Percentiles rank a stretch among this genome's conserved stretches.
Conservation (phyloP, 2,329 filamentous ascomycete species). For the Venturia nashicola region DNA sequence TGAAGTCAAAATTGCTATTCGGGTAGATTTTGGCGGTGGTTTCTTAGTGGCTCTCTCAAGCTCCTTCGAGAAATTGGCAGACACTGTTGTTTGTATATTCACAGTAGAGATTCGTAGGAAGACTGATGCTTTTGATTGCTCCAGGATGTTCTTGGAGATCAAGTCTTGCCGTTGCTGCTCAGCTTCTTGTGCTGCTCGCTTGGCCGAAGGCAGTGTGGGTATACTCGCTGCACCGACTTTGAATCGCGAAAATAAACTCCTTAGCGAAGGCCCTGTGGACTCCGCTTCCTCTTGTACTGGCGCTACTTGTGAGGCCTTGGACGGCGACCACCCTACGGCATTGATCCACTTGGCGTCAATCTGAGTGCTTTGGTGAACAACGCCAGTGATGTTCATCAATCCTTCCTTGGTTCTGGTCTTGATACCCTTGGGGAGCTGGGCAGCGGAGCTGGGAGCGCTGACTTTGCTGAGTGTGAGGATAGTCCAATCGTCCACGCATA, state of each 20-base stretch:
- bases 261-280: constrained; percentile 13
- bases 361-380: constrained; percentile 77
- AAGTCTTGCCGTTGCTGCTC: constrained; percentile 50
- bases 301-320: constrained; percentile 15
- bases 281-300: constrained; percentile 5
- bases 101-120: constrained; percentile 85
- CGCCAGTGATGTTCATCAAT: constrained; percentile 72
- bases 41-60: constrained; percentile 96
- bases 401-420: constrained; percentile 75
- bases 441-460: constrained; percentile 60
- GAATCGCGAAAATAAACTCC: constrained; percentile 27
- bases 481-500: constrained; percentile 81
- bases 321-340: constrained; percentile 64
- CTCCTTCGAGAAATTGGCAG: constrained; percentile 63
- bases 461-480: constrained; percentile 74
- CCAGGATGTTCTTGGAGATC: constrained; percentile 60
- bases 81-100: constrained; percentile 63
- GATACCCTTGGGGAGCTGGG: constrained; percentile 66
- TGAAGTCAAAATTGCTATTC: constrained; percentile 76
- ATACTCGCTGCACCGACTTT: neutral
- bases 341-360: constrained; percentile 88
- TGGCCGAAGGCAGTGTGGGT: constrained; percentile 20
- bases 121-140: constrained; percentile 61
- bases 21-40: constrained; percentile 77
- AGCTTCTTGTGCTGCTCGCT: constrained; percentile 45